Evolutionary conservation across 2,329 filamentous ascomycete species (phyloP).

Genomic region (Xylaria sp.): DNA sequence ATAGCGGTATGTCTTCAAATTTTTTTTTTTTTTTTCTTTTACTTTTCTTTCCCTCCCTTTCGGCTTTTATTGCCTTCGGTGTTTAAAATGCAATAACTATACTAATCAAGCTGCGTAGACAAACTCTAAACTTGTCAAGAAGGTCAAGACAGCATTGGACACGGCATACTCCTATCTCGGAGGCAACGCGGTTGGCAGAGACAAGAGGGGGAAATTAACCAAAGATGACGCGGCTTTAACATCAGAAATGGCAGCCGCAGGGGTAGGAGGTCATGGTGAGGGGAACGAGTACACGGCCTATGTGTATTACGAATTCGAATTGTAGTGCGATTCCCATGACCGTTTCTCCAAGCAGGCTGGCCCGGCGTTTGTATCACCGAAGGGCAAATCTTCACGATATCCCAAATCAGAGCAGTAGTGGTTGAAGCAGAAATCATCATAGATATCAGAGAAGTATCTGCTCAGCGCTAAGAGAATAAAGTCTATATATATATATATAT

Average conservation of each 20-base stretch:
- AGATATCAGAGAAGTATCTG: slow-evolving; percentile 15
- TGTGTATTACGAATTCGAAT: slow-evolving; percentile 95
- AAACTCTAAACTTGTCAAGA: slow-evolving; percentile 82
- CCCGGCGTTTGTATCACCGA: slow-evolving; percentile 21
- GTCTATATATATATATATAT: slow-evolving; percentile 18
- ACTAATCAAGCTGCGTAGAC: slow-evolving; percentile 65
- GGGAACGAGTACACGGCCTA: slow-evolving; percentile 92
- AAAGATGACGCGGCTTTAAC: slow-evolving; percentile 86
- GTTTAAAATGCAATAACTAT: background rate
- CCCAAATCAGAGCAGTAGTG: slow-evolving; percentile 19
- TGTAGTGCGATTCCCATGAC: slow-evolving; percentile 53
- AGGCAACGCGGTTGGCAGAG: slow-evolving; percentile 91
- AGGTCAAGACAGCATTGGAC: slow-evolving; percentile 83
- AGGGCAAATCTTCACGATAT: slow-evolving; percentile 28
- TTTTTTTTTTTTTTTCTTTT: too few species aligned
- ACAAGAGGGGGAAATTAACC: slow-evolving; percentile 91
- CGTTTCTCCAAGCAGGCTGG: slow-evolving; percentile 11
- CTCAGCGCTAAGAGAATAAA: slow-evolving; percentile 18
- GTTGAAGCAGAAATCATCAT: slow-evolving; percentile 12
- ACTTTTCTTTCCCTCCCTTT: too few species aligned
- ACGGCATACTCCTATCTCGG: slow-evolving; percentile 89
- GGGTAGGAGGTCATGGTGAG: slow-evolving; percentile 67
- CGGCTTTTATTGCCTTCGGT: background rate
- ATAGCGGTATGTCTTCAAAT: slow-evolving; percentile 75
- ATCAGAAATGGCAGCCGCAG: slow-evolving; percentile 85